phyloP scores from a whole-genome alignment of 106 monocot genomes.

The Dendrobium nobile region DNA sequence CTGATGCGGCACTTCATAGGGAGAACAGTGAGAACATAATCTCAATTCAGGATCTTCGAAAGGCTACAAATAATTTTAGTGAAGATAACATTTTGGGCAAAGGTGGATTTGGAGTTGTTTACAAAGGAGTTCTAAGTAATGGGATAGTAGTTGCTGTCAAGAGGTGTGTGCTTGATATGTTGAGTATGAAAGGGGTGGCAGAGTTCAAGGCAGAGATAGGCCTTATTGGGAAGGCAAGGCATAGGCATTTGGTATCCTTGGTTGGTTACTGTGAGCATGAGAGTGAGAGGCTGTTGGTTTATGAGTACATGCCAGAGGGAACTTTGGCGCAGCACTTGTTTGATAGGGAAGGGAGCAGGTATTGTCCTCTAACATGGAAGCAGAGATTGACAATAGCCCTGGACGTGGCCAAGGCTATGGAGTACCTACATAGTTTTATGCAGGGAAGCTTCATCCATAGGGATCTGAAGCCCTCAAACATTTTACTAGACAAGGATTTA shows the following conservation, averaged over 20 bases:
- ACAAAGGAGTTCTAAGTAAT: constrained; percentile 53
- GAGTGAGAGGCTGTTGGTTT: constrained; percentile 76
- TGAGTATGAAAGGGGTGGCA: constrained; percentile 67
- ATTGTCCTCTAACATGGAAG: constrained; percentile 66
- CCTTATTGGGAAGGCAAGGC: constrained; percentile 72
- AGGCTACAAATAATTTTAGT: constrained; percentile 66
- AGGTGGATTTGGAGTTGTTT: constrained; percentile 90
- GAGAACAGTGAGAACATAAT: constrained; percentile 28
- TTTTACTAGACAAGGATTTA: constrained; percentile 67
- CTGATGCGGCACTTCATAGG: neutral
- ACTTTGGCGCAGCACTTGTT: constrained; percentile 76
- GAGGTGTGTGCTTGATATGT: constrained; percentile 40
- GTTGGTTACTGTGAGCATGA: constrained; percentile 74
- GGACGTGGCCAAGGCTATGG: constrained; percentile 89
- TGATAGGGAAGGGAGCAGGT: constrained; percentile 30
- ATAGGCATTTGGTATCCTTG: constrained; percentile 72
- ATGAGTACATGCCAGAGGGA: constrained; percentile 85
- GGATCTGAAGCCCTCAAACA: constrained; percentile 92
- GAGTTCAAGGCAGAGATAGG: constrained; percentile 87
- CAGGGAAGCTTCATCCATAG: constrained; percentile 91
- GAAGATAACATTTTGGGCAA: constrained; percentile 54
- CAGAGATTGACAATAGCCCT: constrained; percentile 76
- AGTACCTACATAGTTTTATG: constrained; percentile 87
- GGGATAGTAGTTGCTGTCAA: constrained; percentile 75
- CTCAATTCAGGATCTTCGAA: constrained; percentile 47